Evolutionary conservation across 2,329 filamentous ascomycete species (phyloP).

Genomic region (Trichophyton rubrum): DNA sequence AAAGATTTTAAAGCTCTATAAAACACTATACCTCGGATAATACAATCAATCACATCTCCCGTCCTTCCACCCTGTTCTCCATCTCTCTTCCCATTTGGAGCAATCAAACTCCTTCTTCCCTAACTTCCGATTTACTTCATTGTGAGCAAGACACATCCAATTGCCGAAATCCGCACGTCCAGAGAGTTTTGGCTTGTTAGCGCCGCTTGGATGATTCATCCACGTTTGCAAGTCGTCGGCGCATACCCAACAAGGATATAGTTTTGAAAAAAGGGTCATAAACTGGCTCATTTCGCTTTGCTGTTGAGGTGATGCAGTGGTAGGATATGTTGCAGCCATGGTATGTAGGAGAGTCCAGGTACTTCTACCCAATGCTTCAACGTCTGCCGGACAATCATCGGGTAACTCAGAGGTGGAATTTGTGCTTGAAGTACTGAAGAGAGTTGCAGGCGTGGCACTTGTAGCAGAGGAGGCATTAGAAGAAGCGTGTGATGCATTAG

Average conservation of each 20-base stretch:
- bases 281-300: slow-evolving; percentile 69
- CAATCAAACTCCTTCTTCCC: slow-evolving; percentile 91
- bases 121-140: slow-evolving; percentile 53
- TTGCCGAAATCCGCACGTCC: slow-evolving; percentile 37
- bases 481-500: slow-evolving; percentile 15
- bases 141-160: slow-evolving; percentile 42
- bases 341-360: slow-evolving; percentile 92
- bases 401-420: slow-evolving; percentile 28
- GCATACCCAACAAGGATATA: slow-evolving; percentile 95
- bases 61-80: slow-evolving; percentile 74
- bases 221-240: slow-evolving; percentile 81
- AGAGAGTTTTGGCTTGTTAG: slow-evolving; percentile 51
- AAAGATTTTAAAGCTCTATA: background rate
- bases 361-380: slow-evolving; percentile 71
- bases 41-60: slow-evolving; percentile 46
- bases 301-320: slow-evolving; percentile 51
- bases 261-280: slow-evolving; percentile 63
- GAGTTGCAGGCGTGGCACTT: background rate
- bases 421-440: background rate
- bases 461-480: slow-evolving; percentile 23
- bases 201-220: slow-evolving; percentile 47
- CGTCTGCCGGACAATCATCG: slow-evolving; percentile 75
- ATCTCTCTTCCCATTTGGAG: slow-evolving; percentile 78
- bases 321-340: slow-evolving; percentile 77
- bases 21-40: background rate